Conservation (phyloP, 2,329 filamentous ascomycete genomes). For the Cryphonectria japonica region DNA sequence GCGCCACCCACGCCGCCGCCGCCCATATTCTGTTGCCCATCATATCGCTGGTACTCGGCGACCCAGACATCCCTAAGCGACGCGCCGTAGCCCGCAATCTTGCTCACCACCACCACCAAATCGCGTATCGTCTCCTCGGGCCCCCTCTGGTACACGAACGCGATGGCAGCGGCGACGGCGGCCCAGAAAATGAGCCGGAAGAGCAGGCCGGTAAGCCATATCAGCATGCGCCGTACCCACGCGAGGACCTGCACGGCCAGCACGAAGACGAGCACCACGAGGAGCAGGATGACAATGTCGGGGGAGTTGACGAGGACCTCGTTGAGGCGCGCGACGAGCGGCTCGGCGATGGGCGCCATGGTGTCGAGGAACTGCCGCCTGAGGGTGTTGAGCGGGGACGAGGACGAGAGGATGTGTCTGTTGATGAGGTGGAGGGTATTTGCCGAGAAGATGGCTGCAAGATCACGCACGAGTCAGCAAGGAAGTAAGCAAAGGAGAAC, state of each 20-base stretch:
- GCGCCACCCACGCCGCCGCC: conserved; percentile 25
- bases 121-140: conserved; percentile 68
- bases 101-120: conserved; percentile 47
- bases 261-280: conserved; percentile 59
- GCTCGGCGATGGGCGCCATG: conserved; percentile 47
- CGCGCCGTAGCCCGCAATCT: conserved; percentile 50
- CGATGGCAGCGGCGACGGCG: conserved; percentile 54
- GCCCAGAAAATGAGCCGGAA: conserved; percentile 69
- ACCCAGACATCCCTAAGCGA: conserved; percentile 59
- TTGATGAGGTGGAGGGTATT: conserved; percentile 51
- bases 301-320: conserved; percentile 44
- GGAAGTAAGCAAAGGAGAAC: too few relatives aligned
- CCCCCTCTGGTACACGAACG: conserved; percentile 68
- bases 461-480: background rate
- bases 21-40: conserved; percentile 48
- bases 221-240: conserved; percentile 71
- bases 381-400: conserved; percentile 49
- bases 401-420: conserved; percentile 51
- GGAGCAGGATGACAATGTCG: conserved; percentile 48
- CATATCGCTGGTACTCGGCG: conserved; percentile 61
- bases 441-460: conserved; percentile 41
- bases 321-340: conserved; percentile 47
- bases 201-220: conserved; percentile 76
- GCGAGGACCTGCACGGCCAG: conserved; percentile 68
- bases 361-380: conserved; percentile 41